Evolutionary conservation across 2,329 filamentous ascomycete species (phyloP), one percentile per base, ranked within the genome.

Genomic region (Ophiognomonia clavigignenti-juglandacearum): DNA sequence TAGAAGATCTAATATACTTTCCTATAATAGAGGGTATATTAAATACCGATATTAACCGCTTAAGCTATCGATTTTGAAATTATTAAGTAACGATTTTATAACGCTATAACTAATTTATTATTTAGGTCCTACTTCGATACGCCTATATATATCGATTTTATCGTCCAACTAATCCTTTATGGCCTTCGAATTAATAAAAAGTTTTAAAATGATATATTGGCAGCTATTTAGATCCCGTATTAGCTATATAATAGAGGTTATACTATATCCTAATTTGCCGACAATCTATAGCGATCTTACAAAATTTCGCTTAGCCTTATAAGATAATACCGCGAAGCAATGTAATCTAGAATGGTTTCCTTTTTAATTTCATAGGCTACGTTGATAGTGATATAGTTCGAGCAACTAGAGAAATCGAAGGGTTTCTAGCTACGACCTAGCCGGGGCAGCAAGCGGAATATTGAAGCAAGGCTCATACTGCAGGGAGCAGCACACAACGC

Each of bases 121-220:
- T 39, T 38, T 40, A 2, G 58, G 47, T 9, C 39, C 50, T 42
- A 23, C 39, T 18, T 61, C 58, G 3, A 74, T 66, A 18, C 60
- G 62, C 51, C 64, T 63, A 39, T 74, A 73, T 14, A 72, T 71
- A 4, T 59, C 53, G 11, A 72, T 53, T 54, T 74, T 71, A 14
- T 68, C 34, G 4, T 63, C 56, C 4, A 61, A 9, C 19, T 59
- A 50, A 7, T 27, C 13, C 0, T 59, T 59, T 54, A 64, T 57
- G 0, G 57, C 52, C 39, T 52, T 6, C 0, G 59, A 51, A 6
- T 56, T 46, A 0, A 62, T 47, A 24, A 59, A 66, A 1, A 68
- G 38, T 32, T 68, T 69, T 4, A 69, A 47, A 0, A 62, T 57
- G 2, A 68, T 62, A 48, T 68, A 60, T 0, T 56, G 57, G 34